A percentile compares a stretch with the other conserved stretches of the same genome.
Conservation (phyloP, 495 filamentous ascomycete species). For the Platismatia glauca region DNA sequence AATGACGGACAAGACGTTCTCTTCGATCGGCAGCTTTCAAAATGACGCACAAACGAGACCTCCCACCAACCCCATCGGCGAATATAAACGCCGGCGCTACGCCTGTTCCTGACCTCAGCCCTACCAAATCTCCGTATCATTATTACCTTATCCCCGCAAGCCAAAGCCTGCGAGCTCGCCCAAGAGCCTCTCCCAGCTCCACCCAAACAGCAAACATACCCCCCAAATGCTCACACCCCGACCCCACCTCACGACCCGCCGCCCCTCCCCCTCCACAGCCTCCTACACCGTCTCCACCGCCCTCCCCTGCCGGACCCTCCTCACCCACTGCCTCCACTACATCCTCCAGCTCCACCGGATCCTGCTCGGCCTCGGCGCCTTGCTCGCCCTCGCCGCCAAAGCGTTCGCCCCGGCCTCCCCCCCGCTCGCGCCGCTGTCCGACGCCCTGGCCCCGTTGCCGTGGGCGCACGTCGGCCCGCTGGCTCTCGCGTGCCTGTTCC, state of each 20-base stretch:
- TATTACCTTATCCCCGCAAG: background rate
- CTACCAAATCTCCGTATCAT: background rate
- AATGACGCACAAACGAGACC: background rate
- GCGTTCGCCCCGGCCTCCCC: slow-evolving; percentile 29
- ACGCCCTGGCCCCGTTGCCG: slow-evolving; percentile 23
- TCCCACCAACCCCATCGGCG: too few species aligned
- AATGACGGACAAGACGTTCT: too few species aligned
- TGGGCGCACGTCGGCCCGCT: slow-evolving; percentile 29
- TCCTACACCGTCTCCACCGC: slow-evolving; percentile 78
- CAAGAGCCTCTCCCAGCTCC: background rate
- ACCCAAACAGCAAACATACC: too few species aligned
- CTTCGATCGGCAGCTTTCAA: too few species aligned
- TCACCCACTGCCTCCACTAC: slow-evolving; percentile 45
- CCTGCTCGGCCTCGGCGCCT: slow-evolving; percentile 34
- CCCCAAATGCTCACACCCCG: slow-evolving; percentile 46
- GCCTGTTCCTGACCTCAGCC: slow-evolving; percentile 20
- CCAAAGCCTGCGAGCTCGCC: background rate
- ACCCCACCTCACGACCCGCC: slow-evolving; percentile 53
- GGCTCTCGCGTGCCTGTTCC: slow-evolving; percentile 34
- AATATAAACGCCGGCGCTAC: slow-evolving; percentile 13
- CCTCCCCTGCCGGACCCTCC: slow-evolving; percentile 45
- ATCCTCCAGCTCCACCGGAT: slow-evolving; percentile 42
- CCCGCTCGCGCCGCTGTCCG: slow-evolving; percentile 34
- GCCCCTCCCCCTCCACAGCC: slow-evolving; percentile 77
- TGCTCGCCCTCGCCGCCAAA: slow-evolving; percentile 34